A percentile compares a stretch with the other conserved stretches of the same genome.
These are phyloP conservation scores for Tetragonia tetragonoides DNA, from an alignment of 148 eudicot species.

Conservation along the genomic window DNA sequence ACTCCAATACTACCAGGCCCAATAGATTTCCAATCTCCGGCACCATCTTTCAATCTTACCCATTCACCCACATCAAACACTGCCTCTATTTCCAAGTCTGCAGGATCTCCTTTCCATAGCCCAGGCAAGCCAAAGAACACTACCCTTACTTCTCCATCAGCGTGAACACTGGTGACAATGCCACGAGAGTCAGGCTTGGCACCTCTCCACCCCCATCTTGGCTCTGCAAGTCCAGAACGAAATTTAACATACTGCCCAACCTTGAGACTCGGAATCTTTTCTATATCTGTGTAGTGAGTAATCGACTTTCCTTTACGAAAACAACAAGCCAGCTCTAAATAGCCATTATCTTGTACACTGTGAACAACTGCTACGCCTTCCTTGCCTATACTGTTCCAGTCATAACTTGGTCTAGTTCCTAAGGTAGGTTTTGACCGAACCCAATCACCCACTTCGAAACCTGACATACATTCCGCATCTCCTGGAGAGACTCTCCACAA, in stretches of 20 bases:
- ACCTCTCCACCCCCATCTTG: slow-evolving; percentile 99
- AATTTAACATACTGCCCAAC: slow-evolving; percentile 88
- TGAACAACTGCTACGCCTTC: slow-evolving; percentile 91
- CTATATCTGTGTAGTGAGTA: slow-evolving; percentile 81
- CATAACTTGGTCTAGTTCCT: slow-evolving; percentile 91
- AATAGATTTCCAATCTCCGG: slow-evolving; percentile 71
- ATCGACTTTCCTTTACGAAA: slow-evolving; percentile 72
- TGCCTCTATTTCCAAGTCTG: slow-evolving; percentile 74
- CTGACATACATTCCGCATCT: slow-evolving; percentile 87
- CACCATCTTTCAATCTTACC: slow-evolving; percentile 59
- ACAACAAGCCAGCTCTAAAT: slow-evolving; percentile 88
- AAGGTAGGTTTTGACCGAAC: slow-evolving; percentile 87
- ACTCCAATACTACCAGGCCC: slow-evolving; percentile 83
- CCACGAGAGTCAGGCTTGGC: slow-evolving; percentile 68
- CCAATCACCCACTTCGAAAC: slow-evolving; percentile 99
- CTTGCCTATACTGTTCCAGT: slow-evolving; percentile 84
- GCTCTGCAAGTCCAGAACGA: slow-evolving; percentile 67
- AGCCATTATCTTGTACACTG: slow-evolving; percentile 87
- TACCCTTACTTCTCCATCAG: slow-evolving; percentile 87
- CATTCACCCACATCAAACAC: slow-evolving; percentile 89
- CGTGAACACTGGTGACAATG: slow-evolving; percentile 73
- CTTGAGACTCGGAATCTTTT: slow-evolving; percentile 70
- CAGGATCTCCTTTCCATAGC: slow-evolving; percentile 93
- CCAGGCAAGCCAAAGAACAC: slow-evolving; percentile 69
- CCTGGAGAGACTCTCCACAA: slow-evolving; percentile 98